These are phyloP conservation scores for Globisporangium uncinulatum DNA, from an alignment of 352 stramenopile species.

Conservation along the genomic window DNA sequence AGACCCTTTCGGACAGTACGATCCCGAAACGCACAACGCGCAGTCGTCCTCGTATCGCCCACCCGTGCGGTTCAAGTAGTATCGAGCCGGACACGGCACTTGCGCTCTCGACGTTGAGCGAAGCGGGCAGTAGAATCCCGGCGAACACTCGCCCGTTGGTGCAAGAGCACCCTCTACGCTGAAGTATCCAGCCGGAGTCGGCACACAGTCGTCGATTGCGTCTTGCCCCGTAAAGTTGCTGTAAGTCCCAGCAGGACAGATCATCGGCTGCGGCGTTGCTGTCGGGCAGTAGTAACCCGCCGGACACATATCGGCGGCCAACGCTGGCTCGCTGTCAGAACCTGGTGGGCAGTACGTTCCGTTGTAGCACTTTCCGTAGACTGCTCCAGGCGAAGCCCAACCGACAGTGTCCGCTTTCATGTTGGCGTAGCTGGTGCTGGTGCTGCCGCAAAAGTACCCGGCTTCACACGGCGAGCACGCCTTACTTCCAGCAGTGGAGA, in stretches of 20 bases:
- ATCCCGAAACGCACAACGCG: slow-evolving; percentile 57
- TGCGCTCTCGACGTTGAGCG: slow-evolving; percentile 64
- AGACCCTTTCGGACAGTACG: slow-evolving; percentile 61
- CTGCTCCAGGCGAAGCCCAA: slow-evolving; percentile 48
- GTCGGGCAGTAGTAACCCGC: slow-evolving; percentile 75
- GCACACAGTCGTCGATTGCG: slow-evolving; percentile 60
- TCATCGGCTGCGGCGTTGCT: slow-evolving; percentile 50
- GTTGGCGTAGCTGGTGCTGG: slow-evolving; percentile 52
- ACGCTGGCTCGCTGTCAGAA: slow-evolving; percentile 58
- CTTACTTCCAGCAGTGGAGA: slow-evolving; percentile 47
- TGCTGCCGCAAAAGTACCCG: slow-evolving; percentile 75
- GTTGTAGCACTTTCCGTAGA: slow-evolving; percentile 83
- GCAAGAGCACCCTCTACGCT: slow-evolving; percentile 55
- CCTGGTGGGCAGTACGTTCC: slow-evolving; percentile 79
- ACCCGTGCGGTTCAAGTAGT: slow-evolving; percentile 63
- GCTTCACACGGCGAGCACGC: slow-evolving; percentile 52
- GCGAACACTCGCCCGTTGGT: slow-evolving; percentile 49
- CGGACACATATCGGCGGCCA: slow-evolving; percentile 72
- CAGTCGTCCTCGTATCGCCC: slow-evolving; percentile 71
- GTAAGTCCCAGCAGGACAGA: slow-evolving; percentile 82
- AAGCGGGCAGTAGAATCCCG: slow-evolving; percentile 84
- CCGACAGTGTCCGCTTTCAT: slow-evolving; percentile 53
- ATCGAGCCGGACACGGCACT: slow-evolving; percentile 68
- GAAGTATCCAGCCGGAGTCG: slow-evolving; percentile 63
- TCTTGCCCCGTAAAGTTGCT: slow-evolving; percentile 81